Evolutionary conservation across 2,329 filamentous ascomycete genomes (phyloP).

Genomic region (Plectosphaerella cucumerina): DNA sequence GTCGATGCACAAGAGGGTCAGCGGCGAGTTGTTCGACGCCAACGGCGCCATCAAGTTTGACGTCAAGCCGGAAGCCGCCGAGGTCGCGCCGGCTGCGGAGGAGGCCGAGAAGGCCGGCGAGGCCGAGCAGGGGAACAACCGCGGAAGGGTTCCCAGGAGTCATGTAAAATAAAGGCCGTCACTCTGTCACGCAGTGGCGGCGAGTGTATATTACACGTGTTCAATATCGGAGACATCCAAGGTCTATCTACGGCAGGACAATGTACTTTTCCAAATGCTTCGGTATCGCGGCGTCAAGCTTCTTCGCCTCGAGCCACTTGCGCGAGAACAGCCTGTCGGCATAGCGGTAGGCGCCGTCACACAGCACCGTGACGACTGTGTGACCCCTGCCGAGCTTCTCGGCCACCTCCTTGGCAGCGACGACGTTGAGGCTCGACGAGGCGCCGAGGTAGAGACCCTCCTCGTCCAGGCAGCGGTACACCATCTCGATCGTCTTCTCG

Average conservation of each 20-base stretch:
- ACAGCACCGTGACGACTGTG: slow-evolving; percentile 90
- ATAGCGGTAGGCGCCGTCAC: slow-evolving; percentile 96
- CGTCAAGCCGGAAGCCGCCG: neutral
- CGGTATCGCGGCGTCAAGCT: slow-evolving; percentile 74
- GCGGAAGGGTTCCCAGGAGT: neutral
- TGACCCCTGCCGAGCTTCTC: slow-evolving; percentile 83
- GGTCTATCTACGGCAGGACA: slow-evolving; percentile 66
- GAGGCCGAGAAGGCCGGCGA: neutral
- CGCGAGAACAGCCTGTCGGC: slow-evolving; percentile 89
- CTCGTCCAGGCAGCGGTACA: slow-evolving; percentile 92
- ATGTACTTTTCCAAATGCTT: slow-evolving; percentile 89
- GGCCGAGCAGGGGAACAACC: neutral
- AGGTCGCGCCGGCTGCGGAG: neutral
- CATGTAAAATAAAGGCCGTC: neutral
- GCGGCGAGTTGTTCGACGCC: neutral
- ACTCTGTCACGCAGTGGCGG: neutral
- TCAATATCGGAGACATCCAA: neutral
- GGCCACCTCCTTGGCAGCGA: slow-evolving; percentile 89
- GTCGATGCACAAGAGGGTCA: neutral
- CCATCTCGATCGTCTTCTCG: slow-evolving; percentile 95
- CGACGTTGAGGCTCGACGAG: slow-evolving; percentile 90
- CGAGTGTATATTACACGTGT: slow-evolving; percentile 14
- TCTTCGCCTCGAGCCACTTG: slow-evolving; percentile 87
- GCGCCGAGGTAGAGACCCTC: slow-evolving; percentile 94
- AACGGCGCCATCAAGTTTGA: neutral